phyloP scores from a whole-genome alignment of 805 yeast species.

The Cyberlindnera amylophila region DNA sequence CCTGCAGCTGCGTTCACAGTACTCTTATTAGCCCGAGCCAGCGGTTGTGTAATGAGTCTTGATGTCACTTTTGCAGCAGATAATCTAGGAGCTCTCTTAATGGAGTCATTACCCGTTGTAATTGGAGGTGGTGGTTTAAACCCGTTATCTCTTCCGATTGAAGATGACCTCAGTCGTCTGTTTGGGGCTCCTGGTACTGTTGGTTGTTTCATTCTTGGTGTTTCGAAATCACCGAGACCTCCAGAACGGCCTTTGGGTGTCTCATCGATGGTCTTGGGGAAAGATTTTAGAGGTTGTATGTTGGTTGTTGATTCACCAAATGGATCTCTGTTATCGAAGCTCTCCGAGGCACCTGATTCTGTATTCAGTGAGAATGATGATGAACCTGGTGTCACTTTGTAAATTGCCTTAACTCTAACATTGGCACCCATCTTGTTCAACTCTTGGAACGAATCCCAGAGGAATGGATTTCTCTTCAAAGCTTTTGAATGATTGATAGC shows the following conservation, averaged over 20 bases:
- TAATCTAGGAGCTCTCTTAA: constrained; percentile 28
- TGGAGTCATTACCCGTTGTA: constrained; percentile 14
- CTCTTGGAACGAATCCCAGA: constrained; percentile 83
- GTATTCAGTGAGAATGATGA: constrained; percentile 16
- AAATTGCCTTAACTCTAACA: constrained; percentile 56
- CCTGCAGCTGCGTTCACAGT: constrained; percentile 8
- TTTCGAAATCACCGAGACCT: constrained; percentile 32
- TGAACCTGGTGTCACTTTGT: constrained; percentile 28
- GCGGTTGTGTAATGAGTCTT: constrained; percentile 42
- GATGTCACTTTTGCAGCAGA: constrained; percentile 46
- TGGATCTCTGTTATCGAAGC: constrained; percentile 24
- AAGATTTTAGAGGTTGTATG: constrained; percentile 15
- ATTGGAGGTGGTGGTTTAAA: constrained; percentile 24
- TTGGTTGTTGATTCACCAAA: constrained; percentile 26
- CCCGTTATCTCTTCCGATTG: constrained; percentile 6
- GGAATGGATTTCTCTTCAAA: constrained; percentile 67
- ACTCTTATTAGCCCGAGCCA: constrained; percentile 18
- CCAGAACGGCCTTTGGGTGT: constrained; percentile 19
- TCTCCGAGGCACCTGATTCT: constrained; percentile 3
- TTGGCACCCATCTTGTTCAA: constrained; percentile 69
- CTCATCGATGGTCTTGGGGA: constrained; percentile 15
- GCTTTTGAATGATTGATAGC: constrained; percentile 66
- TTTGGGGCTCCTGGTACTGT: constrained; percentile 37
- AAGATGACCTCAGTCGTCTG: constrained; percentile 30
- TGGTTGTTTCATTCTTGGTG: constrained; percentile 37